These are phyloP conservation scores for Pleurotus ostreatus DNA, from an alignment of 768 basidiomycete genomes.

Conservation along the genomic window DNA sequence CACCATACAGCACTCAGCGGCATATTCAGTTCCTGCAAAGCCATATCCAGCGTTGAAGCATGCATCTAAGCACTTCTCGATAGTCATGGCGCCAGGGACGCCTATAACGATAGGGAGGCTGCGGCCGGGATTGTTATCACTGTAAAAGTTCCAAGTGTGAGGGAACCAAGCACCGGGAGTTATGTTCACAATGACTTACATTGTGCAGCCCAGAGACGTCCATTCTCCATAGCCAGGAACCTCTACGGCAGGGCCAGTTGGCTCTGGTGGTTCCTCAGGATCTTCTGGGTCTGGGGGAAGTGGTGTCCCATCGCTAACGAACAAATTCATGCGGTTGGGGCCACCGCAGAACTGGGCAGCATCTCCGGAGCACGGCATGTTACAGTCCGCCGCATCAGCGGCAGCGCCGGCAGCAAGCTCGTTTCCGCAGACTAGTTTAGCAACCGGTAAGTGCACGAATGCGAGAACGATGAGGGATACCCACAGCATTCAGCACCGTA, in stretches of 20 bases:
- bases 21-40: conserved; percentile 49
- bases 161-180: neutral
- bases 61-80: conserved; percentile 10
- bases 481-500: conserved; percentile 11
- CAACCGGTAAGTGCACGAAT: neutral
- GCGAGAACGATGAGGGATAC: neutral
- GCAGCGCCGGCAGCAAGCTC: neutral
- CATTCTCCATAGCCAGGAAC: conserved; percentile 3
- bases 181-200: neutral
- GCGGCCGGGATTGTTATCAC: conserved; percentile 4
- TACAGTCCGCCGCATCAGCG: conserved; percentile 1
- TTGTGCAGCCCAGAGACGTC: conserved; percentile 1
- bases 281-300: conserved; percentile 3
- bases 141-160: neutral
- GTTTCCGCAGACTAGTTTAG: neutral
- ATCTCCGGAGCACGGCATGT: conserved; percentile 6
- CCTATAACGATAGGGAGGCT: neutral
- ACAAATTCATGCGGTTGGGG: conserved; percentile 4
- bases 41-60: conserved; percentile 24
- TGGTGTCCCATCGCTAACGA: conserved; percentile 2
- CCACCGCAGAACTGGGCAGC: conserved; percentile 6
- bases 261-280: neutral
- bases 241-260: neutral
- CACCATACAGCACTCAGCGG: conserved; percentile 7
- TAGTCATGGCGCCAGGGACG: neutral